Conservation (phyloP, 306 rosid species). For the Astragalus glycyphyllos region DNA sequence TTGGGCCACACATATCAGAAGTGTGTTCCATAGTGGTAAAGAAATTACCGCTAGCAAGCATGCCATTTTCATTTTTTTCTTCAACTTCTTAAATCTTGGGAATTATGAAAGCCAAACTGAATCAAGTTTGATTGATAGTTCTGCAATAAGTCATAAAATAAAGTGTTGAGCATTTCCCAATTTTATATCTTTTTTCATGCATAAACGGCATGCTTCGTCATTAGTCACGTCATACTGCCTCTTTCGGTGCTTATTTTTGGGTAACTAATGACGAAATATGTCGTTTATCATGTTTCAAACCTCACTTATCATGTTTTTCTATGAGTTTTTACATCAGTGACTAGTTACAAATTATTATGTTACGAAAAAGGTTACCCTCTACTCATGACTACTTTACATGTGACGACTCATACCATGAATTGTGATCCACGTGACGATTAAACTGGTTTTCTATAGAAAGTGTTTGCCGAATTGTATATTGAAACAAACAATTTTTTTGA, state of each 20-base stretch:
- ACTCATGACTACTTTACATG: no score
- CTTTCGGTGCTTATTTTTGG: neutral
- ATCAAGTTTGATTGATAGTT: neutral
- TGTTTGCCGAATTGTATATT: no score
- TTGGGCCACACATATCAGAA: constrained; percentile 16
- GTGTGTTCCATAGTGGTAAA: constrained; percentile 32
- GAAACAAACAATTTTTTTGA: no score
- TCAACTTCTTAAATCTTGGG: neutral
- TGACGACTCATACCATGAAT: no score
- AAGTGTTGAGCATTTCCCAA: neutral
- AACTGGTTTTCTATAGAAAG: no score
- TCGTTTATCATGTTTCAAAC: no score
- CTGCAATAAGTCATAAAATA: constrained; percentile 3
- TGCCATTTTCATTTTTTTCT: constrained; percentile 18
- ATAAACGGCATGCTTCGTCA: constrained; percentile 5
- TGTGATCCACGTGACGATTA: no score
- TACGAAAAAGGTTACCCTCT: no score
- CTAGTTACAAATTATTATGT: no score
- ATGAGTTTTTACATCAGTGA: no score
- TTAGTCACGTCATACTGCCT: neutral
- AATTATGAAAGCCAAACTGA: neutral
- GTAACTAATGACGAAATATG: no score
- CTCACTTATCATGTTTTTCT: no score
- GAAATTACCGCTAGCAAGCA: neutral
- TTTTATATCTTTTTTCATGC: constrained; percentile 29